A percentile compares a stretch with the other conserved stretches of the same genome.
These are phyloP conservation scores for Salix dunnii DNA, from an alignment of 345 rosid genomes.

Conservation along the genomic window DNA sequence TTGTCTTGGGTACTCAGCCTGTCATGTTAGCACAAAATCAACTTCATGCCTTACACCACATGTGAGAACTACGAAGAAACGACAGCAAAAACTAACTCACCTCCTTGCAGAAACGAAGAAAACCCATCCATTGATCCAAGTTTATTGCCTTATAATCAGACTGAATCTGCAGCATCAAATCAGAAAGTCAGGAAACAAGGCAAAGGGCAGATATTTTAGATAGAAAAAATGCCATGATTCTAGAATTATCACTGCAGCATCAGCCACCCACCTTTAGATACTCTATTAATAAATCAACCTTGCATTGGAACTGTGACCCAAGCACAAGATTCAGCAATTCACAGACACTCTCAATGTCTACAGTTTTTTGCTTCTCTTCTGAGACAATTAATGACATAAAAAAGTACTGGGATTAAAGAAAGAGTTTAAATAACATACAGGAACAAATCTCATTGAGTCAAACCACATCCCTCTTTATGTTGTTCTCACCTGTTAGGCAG, in stretches of 20 bases:
- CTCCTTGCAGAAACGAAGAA: conserved; percentile 86
- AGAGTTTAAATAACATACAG: not conserved
- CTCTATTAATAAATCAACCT: conserved; percentile 70
- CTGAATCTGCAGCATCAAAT: conserved; percentile 50
- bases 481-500: conserved; percentile 74
- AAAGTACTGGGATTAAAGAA: not conserved
- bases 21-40: no score
- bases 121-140: conserved; percentile 93
- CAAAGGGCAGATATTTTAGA: not conserved
- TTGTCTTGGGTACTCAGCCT: no score
- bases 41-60: no score
- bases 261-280: conserved; percentile 55
- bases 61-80: not conserved
- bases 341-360: conserved; percentile 86
- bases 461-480: not conserved
- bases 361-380: conserved; percentile 92
- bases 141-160: conserved; percentile 91
- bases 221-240: not conserved
- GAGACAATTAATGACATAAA: conserved; percentile 20
- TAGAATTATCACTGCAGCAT: not conserved
- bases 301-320: conserved; percentile 65
- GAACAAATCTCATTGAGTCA: conserved; percentile 6
- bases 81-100: conserved; percentile 30
- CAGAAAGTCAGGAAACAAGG: conserved; percentile 12
- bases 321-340: conserved; percentile 77